Conservation (phyloP, 1,284 basidiomycete genomes). For the Dichomitus squalens region DNA sequence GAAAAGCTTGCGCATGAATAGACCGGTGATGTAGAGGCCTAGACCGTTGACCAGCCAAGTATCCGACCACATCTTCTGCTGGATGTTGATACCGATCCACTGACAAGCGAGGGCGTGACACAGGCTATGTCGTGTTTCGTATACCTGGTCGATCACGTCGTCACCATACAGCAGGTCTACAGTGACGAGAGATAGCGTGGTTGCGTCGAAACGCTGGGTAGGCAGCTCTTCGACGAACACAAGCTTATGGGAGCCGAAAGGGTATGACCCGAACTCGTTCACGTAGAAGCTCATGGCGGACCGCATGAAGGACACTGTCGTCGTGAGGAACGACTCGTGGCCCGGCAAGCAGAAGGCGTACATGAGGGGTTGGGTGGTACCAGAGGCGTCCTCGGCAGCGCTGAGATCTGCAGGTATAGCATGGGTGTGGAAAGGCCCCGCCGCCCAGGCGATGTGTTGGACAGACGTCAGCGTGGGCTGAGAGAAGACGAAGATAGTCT, state of each 20-base stretch:
- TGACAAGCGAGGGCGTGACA: conserved; percentile 92
- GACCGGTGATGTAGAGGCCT: conserved; percentile 86
- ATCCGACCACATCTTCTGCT: conserved; percentile 94
- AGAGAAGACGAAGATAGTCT: conserved; percentile 93
- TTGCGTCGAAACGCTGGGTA: conserved; percentile 78
- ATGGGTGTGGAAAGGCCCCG: conserved; percentile 89
- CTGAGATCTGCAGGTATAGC: conserved; percentile 67
- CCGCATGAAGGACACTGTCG: conserved; percentile 79
- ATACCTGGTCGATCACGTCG: conserved; percentile 91
- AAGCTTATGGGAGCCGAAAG: conserved; percentile 93
- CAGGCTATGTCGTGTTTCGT: conserved; percentile 87
- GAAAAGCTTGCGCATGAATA: conserved; percentile 86
- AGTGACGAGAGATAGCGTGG: conserved; percentile 83
- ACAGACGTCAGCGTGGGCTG: conserved; percentile 89
- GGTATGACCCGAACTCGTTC: conserved; percentile 94
- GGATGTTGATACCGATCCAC: conserved; percentile 97
- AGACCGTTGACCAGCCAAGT: conserved; percentile 96
- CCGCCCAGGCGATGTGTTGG: conserved; percentile 95
- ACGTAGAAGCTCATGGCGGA: conserved; percentile 92
- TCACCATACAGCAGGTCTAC: conserved; percentile 87
- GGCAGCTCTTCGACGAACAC: conserved; percentile 95
- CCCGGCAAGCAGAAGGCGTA: conserved; percentile 94
- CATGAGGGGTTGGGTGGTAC: conserved; percentile 81
- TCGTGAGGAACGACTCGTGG: conserved; percentile 68
- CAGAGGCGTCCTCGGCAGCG: conserved; percentile 59